Conservation (phyloP, 306 rosid species). For the Castanea sativa region DNA sequence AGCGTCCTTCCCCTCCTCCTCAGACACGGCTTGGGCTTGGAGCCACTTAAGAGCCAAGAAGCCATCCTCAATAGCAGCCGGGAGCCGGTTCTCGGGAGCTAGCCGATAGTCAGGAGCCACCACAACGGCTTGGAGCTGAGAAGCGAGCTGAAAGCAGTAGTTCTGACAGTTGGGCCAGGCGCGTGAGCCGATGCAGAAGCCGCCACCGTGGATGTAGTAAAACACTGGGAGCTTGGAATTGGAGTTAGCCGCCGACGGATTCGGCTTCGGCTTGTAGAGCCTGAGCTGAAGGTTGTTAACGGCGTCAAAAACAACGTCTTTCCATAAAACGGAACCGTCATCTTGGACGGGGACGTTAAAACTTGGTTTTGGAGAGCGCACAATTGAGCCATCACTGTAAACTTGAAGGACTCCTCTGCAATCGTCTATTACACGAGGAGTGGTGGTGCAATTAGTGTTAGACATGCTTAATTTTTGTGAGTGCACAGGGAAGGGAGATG, state of each 20-base stretch:
- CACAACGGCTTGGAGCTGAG: constrained; percentile 46
- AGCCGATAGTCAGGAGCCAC: constrained; percentile 76
- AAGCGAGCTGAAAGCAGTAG: constrained; percentile 64
- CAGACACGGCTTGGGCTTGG: constrained; percentile 41
- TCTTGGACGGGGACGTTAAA: constrained; percentile 50
- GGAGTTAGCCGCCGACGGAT: background rate
- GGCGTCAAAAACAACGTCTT: constrained; percentile 62
- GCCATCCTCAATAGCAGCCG: constrained; percentile 67
- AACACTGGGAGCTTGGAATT: constrained; percentile 56
- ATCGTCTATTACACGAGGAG: constrained; percentile 45
- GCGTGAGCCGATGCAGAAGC: constrained; percentile 93
- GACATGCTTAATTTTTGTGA: constrained; percentile 1
- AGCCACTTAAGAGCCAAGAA: constrained; percentile 70
- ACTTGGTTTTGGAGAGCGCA: constrained; percentile 52
- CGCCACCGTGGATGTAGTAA: constrained; percentile 87
- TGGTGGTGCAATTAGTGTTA: background rate
- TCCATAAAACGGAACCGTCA: constrained; percentile 67
- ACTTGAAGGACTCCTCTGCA: constrained; percentile 85
- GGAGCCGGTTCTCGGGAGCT: constrained; percentile 80
- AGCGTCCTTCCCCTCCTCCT: constrained; percentile 37
- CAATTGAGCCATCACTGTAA: constrained; percentile 68
- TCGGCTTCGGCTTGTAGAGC: constrained; percentile 58
- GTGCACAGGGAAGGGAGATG: background rate
- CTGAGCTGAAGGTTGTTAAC: constrained; percentile 56
- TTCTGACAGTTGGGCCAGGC: constrained; percentile 86